phyloP scores from a whole-genome alignment of 768 basidiomycete species.

The Phylloporus sp. region DNA sequence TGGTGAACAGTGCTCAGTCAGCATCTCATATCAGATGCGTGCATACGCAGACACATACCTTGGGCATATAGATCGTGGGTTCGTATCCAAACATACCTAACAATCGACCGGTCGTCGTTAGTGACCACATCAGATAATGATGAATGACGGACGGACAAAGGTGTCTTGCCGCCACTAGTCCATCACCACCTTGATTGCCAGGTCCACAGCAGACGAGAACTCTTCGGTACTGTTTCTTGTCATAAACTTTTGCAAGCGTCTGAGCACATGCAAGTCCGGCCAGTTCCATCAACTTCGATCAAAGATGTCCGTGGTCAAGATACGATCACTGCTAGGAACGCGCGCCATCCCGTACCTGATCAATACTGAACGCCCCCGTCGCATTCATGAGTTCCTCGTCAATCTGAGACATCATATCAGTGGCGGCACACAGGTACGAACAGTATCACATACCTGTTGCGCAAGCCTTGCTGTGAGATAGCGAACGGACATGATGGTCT shows the following conservation, averaged over 20 bases:
- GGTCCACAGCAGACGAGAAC: constrained; percentile 97
- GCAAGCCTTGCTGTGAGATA: constrained; percentile 71
- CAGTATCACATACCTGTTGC: constrained; percentile 52
- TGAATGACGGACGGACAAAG: constrained; percentile 51
- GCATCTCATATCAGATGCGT: not conserved
- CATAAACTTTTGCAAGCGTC: constrained; percentile 74
- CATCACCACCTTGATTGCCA: constrained; percentile 97
- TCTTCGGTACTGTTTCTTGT: constrained; percentile 58
- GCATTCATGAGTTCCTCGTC: constrained; percentile 91
- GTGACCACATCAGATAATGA: not conserved
- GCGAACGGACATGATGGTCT: constrained; percentile 47
- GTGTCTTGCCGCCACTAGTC: constrained; percentile 93
- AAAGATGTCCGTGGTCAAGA: not conserved
- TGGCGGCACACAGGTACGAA: not conserved
- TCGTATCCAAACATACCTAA: constrained; percentile 89
- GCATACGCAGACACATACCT: constrained; percentile 43
- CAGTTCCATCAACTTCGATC: constrained; percentile 83
- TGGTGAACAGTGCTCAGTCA: constrained; percentile 26
- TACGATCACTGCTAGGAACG: not conserved
- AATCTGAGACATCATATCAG: constrained; percentile 49
- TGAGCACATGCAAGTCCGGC: constrained; percentile 95
- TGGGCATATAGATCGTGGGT: constrained; percentile 90
- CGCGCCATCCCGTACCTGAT: constrained; percentile 56
- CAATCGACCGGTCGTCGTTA: not conserved
- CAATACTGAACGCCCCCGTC: constrained; percentile 89